Evolutionary conservation across 495 filamentous ascomycete genomes (phyloP).

Genomic region (Paragyromitra xinjiangensis): DNA sequence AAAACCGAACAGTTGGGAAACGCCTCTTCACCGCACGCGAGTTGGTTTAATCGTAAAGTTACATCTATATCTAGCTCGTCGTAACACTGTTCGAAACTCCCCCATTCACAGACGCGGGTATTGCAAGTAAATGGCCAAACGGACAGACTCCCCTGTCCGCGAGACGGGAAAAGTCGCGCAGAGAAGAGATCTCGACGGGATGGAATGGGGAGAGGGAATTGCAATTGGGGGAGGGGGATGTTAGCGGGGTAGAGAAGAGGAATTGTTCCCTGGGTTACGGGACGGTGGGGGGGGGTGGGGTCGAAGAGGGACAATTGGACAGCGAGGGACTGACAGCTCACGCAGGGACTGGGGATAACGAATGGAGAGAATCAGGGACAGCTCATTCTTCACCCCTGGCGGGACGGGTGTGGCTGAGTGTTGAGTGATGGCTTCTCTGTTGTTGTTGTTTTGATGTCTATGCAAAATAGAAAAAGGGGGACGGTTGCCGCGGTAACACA

Average conservation of each 20-base stretch:
- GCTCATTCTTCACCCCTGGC: slow-evolving; percentile 8
- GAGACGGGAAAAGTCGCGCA: not conserved
- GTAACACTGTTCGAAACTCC: too few relatives aligned
- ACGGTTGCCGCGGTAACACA: slow-evolving; percentile 13
- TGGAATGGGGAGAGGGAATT: not conserved
- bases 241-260: not conserved
- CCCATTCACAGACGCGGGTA: not conserved
- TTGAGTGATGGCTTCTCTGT: slow-evolving; percentile 17
- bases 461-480: slow-evolving; percentile 14
- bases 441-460: slow-evolving; percentile 10
- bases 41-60: not conserved
- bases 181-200: not conserved
- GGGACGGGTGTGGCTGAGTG: slow-evolving; percentile 37
- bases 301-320: slow-evolving; percentile 2
- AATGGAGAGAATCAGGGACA: slow-evolving; percentile 14
- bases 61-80: too few relatives aligned
- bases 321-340: slow-evolving; percentile 15
- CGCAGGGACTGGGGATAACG: slow-evolving; percentile 27
- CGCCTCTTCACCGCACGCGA: slow-evolving; percentile 1
- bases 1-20: not conserved
- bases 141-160: not conserved
- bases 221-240: not conserved
- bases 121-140: not conserved
- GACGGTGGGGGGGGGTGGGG: not conserved
- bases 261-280: slow-evolving; percentile 30